phyloP scores from a whole-genome alignment of 2,329 filamentous ascomycete species.

The Calonectria honghensis region DNA sequence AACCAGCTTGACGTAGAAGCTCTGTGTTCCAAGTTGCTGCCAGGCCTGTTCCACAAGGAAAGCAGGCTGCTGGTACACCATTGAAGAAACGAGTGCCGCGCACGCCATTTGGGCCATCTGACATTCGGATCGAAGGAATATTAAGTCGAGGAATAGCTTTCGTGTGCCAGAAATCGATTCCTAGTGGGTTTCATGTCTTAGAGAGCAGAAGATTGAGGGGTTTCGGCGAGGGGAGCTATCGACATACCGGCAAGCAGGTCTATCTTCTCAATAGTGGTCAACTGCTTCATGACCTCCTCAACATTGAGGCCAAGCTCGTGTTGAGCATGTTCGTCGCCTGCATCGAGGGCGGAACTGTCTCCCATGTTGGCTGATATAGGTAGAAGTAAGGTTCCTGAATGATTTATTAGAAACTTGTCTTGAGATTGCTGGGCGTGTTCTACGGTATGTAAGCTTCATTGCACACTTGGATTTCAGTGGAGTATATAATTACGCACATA shows the following conservation, averaged over 20 bases:
- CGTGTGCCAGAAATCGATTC: too few relatives aligned
- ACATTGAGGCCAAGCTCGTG: not conserved
- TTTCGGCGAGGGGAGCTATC: not conserved
- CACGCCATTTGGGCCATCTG: constrained; percentile 50
- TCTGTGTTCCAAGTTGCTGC: constrained; percentile 40
- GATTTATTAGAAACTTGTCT: too few relatives aligned
- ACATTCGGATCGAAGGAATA: too few relatives aligned
- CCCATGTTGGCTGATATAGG: too few relatives aligned
- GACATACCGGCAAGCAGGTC: constrained; percentile 9
- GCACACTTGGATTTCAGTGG: too few relatives aligned
- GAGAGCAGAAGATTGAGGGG: not conserved
- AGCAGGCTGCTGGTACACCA: constrained; percentile 16
- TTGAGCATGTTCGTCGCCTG: not conserved
- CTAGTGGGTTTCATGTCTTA: constrained; percentile 24
- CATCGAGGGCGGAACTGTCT: too few relatives aligned
- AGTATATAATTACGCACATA: too few relatives aligned
- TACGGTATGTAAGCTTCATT: too few relatives aligned
- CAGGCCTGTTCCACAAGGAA: constrained; percentile 33
- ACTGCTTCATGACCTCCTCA: not conserved
- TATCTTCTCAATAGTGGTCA: constrained; percentile 16
- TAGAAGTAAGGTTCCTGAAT: too few relatives aligned
- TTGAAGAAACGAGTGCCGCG: constrained; percentile 42
- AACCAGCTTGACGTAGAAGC: constrained; percentile 34
- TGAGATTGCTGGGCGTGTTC: too few relatives aligned
- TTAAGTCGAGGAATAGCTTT: too few relatives aligned